Evolutionary conservation across 1,284 basidiomycete genomes (phyloP).

Genomic region (Apiotrichum gamsii): DNA sequence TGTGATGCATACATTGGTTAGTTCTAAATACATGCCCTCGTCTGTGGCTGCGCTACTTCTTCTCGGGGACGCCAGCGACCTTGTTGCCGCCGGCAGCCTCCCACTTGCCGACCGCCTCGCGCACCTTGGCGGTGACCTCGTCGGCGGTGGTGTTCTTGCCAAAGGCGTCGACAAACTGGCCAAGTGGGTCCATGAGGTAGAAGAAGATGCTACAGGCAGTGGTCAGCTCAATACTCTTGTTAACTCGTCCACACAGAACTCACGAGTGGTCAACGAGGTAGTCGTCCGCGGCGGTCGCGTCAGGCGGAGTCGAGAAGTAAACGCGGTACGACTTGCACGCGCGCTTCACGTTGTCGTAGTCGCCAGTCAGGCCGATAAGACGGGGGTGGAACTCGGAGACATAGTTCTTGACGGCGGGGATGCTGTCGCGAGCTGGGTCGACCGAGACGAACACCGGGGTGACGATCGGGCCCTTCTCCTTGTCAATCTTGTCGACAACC

Average conservation of each 20-base stretch:
- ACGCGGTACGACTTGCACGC: constrained; percentile 94
- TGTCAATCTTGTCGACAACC: constrained; percentile 68
- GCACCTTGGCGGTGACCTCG: constrained; percentile 58
- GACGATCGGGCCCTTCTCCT: constrained; percentile 56
- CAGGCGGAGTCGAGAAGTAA: constrained; percentile 95
- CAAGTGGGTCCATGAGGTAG: constrained; percentile 95
- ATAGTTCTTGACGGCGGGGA: constrained; percentile 54
- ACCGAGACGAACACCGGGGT: constrained; percentile 91
- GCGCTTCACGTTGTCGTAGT: constrained; percentile 77
- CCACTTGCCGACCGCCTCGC: constrained; percentile 53
- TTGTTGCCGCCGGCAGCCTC: constrained; percentile 45
- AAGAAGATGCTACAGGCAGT: constrained; percentile 66
- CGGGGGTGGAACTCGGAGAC: constrained; percentile 79
- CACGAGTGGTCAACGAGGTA: constrained; percentile 85
- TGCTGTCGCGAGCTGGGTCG: constrained; percentile 86
- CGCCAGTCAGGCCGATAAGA: constrained; percentile 80
- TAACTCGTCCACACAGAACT: constrained; percentile 24
- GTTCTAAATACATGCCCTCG: too few relatives aligned
- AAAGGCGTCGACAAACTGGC: constrained; percentile 94
- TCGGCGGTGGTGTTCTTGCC: constrained; percentile 71
- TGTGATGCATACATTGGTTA: too few relatives aligned
- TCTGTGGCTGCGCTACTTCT: neutral
- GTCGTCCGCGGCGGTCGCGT: constrained; percentile 66
- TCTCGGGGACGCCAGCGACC: constrained; percentile 28
- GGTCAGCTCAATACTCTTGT: too few relatives aligned